These are phyloP conservation scores for Alternaria brassicicola DNA, from an alignment of 2,329 filamentous ascomycete species.

Conservation along the genomic window DNA sequence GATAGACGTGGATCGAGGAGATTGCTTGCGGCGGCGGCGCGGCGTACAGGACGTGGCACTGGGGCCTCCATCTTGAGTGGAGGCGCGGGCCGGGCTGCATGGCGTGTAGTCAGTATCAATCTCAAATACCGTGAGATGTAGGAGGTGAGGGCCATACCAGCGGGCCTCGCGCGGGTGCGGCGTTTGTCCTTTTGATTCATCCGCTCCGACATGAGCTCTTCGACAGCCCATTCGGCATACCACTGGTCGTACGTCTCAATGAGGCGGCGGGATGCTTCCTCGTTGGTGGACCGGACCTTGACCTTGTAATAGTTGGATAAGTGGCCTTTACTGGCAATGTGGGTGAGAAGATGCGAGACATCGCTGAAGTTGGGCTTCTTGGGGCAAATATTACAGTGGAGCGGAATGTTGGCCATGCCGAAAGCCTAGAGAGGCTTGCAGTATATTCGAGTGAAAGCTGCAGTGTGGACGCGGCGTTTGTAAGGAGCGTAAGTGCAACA, in stretches of 20 bases:
- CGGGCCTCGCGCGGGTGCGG: slow-evolving; percentile 52
- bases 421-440: slow-evolving; percentile 25
- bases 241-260: slow-evolving; percentile 76
- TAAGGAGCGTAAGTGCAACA: slow-evolving; percentile 35
- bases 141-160: slow-evolving; percentile 33
- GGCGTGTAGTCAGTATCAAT: slow-evolving; percentile 28
- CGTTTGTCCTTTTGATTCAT: slow-evolving; percentile 77
- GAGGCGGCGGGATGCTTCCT: slow-evolving; percentile 66
- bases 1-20: slow-evolving; percentile 47
- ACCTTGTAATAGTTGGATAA: slow-evolving; percentile 82
- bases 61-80: slow-evolving; percentile 35
- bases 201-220: slow-evolving; percentile 75
- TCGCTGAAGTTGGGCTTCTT: slow-evolving; percentile 84
- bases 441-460: slow-evolving; percentile 4
- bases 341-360: slow-evolving; percentile 87
- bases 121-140: background rate
- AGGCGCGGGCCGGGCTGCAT: slow-evolving; percentile 32
- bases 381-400: slow-evolving; percentile 83
- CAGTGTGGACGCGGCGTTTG: slow-evolving; percentile 14
- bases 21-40: slow-evolving; percentile 29
- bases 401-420: slow-evolving; percentile 62
- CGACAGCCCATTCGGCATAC: slow-evolving; percentile 75
- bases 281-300: slow-evolving; percentile 71
- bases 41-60: slow-evolving; percentile 32
- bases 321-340: slow-evolving; percentile 92